Conservation (phyloP, 805 yeast genomes). For the Yarrowia hollandica region DNA sequence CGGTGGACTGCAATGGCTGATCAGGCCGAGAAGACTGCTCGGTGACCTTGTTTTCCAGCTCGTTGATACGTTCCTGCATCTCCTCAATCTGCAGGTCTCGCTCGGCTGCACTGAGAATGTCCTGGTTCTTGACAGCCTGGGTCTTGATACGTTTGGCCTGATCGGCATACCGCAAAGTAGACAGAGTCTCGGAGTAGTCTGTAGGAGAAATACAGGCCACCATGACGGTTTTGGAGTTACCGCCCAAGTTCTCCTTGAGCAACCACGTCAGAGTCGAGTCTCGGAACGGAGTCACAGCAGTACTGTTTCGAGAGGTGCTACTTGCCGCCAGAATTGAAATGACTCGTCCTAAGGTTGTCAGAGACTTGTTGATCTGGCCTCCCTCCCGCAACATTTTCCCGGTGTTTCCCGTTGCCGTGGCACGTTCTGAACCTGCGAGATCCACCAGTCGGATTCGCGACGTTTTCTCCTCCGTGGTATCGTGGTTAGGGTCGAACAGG, state of each 20-base stretch:
- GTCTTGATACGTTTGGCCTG: slow-evolving; percentile 71
- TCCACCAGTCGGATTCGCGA: slow-evolving; percentile 73
- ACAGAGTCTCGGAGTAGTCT: slow-evolving; percentile 74
- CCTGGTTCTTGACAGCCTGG: slow-evolving; percentile 55
- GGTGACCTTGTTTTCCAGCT: slow-evolving; percentile 34
- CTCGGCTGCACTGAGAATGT: slow-evolving; percentile 43
- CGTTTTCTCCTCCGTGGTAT: slow-evolving; percentile 48
- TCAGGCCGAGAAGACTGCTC: slow-evolving; percentile 15
- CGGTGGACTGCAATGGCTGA: slow-evolving; percentile 3
- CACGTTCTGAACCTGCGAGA: slow-evolving; percentile 80
- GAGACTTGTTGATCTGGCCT: slow-evolving; percentile 70
- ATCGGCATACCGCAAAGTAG: slow-evolving; percentile 75
- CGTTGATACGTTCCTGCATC: slow-evolving; percentile 45
- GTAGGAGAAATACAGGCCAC: slow-evolving; percentile 83
- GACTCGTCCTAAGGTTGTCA: slow-evolving; percentile 76
- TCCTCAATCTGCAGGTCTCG: slow-evolving; percentile 44
- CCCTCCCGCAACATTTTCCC: slow-evolving; percentile 68
- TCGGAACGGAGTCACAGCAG: slow-evolving; percentile 59
- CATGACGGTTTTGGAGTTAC: slow-evolving; percentile 84
- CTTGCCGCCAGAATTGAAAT: slow-evolving; percentile 51
- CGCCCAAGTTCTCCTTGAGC: slow-evolving; percentile 73
- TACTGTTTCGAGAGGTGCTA: slow-evolving; percentile 6
- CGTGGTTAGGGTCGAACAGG: slow-evolving; percentile 40
- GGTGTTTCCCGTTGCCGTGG: slow-evolving; percentile 59
- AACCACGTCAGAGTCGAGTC: slow-evolving; percentile 77